A percentile compares a stretch with the other conserved stretches of the same genome.
Evolutionary conservation across 202 grass and related monocot genomes (phyloP).

Genomic region (Schoenoplectus tabernaemontani): DNA sequence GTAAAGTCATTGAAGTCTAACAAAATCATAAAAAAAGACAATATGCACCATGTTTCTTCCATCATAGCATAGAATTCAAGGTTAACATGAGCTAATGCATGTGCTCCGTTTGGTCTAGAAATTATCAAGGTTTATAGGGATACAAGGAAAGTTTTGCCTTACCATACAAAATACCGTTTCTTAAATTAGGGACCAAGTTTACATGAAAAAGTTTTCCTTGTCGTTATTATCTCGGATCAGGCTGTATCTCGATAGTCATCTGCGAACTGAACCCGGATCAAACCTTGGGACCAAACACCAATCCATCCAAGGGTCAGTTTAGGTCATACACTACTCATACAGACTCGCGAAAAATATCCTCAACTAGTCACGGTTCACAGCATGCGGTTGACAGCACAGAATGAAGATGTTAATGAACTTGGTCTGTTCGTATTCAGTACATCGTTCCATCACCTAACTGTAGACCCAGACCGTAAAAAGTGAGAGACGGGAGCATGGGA

Average conservation of each 20-base stretch:
- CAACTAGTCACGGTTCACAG: no score
- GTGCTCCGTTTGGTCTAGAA: background rate
- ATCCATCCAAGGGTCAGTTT: background rate
- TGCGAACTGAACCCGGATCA: background rate
- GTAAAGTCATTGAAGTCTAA: no score
- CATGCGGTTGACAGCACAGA: background rate
- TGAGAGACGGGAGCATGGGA: background rate
- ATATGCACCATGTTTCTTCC: no score
- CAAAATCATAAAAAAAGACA: no score
- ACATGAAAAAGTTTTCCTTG: constrained; percentile 6
- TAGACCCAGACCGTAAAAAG: background rate
- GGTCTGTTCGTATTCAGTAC: background rate
- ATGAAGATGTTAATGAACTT: background rate
- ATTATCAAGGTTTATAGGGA: background rate
- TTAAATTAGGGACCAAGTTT: constrained; percentile 23
- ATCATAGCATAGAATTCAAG: background rate
- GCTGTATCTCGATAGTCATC: background rate
- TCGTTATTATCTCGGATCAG: constrained; percentile 25
- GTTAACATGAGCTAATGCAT: background rate
- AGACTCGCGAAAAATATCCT: no score
- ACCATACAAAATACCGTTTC: background rate
- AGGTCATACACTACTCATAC: no score
- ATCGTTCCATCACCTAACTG: background rate
- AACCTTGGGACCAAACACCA: background rate
- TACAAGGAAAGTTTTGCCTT: background rate